Evolutionary conservation across 768 basidiomycete genomes (phyloP).

Genomic region (Amanita thiersii): DNA sequence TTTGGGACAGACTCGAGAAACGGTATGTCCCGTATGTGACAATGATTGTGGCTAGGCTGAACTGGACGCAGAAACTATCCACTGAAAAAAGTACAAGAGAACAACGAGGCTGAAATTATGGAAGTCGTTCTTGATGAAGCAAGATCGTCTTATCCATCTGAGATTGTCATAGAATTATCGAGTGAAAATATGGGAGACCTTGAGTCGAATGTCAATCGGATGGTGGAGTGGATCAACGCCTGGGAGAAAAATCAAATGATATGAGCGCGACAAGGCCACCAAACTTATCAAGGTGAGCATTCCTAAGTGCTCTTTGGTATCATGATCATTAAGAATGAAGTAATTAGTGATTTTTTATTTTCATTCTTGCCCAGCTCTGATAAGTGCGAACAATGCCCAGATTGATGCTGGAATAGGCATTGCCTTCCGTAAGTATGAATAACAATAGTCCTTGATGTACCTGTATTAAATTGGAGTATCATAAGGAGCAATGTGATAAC

Average conservation of each 20-base stretch:
- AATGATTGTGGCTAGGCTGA: slow-evolving; percentile 4
- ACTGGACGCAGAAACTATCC: slow-evolving; percentile 61
- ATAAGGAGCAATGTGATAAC: too few species aligned
- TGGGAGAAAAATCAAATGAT: slow-evolving; percentile 62
- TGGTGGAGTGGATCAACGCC: slow-evolving; percentile 78
- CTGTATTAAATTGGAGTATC: too few species aligned
- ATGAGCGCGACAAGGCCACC: too few species aligned
- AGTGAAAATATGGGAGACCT: slow-evolving; percentile 76
- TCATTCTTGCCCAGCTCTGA: too few species aligned
- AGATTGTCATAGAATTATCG: slow-evolving; percentile 79
- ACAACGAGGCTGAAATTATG: slow-evolving; percentile 99
- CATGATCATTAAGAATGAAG: too few species aligned
- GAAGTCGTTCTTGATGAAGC: slow-evolving; percentile 86
- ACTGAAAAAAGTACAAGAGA: slow-evolving; percentile 93
- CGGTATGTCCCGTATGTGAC: slow-evolving; percentile 41
- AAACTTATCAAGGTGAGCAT: too few species aligned
- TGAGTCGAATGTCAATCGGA: slow-evolving; percentile 78
- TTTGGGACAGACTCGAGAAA: slow-evolving; percentile 90
- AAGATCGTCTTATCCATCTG: slow-evolving; percentile 71
- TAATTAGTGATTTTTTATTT: too few species aligned
- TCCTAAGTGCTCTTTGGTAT: too few species aligned
- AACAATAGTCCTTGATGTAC: too few species aligned
- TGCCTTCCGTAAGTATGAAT: too few species aligned
- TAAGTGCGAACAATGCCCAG: too few species aligned
- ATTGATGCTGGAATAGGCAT: too few species aligned